A percentile compares a stretch with the other conserved stretches of the same genome.
Conservation (phyloP, 2,329 filamentous ascomycete species). For the Trichoderma atrobrunneum region DNA sequence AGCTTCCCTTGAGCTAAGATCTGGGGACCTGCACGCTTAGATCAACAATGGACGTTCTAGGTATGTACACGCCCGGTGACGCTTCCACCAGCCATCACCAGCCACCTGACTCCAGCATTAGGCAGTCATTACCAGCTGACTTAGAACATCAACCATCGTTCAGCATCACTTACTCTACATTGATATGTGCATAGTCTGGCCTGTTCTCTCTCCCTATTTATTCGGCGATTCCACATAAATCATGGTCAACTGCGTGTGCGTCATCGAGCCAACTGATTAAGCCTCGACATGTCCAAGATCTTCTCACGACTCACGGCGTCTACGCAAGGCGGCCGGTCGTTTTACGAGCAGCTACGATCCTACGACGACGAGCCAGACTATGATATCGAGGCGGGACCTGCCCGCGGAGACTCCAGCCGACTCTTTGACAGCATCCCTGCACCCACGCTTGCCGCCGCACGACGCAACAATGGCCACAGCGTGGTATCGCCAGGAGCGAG, state of each 20-base stretch:
- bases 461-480: conserved; percentile 46
- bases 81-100: not conserved
- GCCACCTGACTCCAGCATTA: conserved; percentile 6
- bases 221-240: conserved; percentile 4
- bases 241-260: not conserved
- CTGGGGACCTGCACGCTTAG: conserved; percentile 7
- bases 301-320: conserved; percentile 43
- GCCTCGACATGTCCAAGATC: conserved; percentile 36
- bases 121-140: conserved; percentile 12
- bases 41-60: not conserved
- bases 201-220: not conserved
- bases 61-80: not conserved
- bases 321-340: conserved; percentile 37
- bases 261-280: not conserved
- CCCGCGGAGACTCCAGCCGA: conserved; percentile 55
- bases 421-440: conserved; percentile 51
- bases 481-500: conserved; percentile 25
- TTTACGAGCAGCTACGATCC: conserved; percentile 49
- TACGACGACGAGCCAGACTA: conserved; percentile 41
- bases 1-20: conserved; percentile 2
- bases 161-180: not conserved
- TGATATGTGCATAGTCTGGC: conserved; percentile 3
- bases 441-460: conserved; percentile 45
- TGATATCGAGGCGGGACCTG: conserved; percentile 42
- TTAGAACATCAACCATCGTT: not conserved